phyloP scores from a whole-genome alignment of 257 asterid species.

The Ajuga chamaepitys region DNA sequence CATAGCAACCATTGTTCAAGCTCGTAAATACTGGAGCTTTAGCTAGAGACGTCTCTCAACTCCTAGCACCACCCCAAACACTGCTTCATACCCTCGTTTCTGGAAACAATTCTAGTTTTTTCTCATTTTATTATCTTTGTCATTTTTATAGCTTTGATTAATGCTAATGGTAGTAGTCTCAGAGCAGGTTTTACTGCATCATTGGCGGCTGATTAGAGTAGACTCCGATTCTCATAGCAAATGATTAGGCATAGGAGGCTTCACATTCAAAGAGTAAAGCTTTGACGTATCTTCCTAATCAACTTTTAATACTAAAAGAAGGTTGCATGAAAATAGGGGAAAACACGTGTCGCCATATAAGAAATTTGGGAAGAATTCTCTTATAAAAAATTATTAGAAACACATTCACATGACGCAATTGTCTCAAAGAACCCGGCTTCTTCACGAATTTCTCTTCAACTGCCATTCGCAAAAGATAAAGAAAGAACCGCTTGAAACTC shows the following conservation, averaged over 20 bases:
- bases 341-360: too few species aligned
- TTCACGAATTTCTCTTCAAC: too few species aligned
- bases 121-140: not conserved
- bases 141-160: not conserved
- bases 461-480: too few species aligned
- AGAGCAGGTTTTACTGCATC: constrained; percentile 29
- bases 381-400: too few species aligned
- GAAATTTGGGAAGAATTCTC: too few species aligned
- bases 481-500: too few species aligned
- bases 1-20: constrained; percentile 4
- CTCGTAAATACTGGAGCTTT: not conserved
- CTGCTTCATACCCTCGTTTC: constrained; percentile 1
- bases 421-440: too few species aligned
- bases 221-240: constrained; percentile 25
- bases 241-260: constrained; percentile 47
- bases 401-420: too few species aligned
- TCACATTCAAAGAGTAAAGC: constrained; percentile 25
- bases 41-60: not conserved
- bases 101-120: constrained; percentile 14
- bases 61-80: constrained; percentile 7
- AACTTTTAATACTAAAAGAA: too few species aligned
- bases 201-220: constrained; percentile 61
- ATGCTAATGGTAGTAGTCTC: constrained; percentile 4
- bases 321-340: too few species aligned
- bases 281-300: not conserved